A percentile compares a stretch with the other conserved stretches of the same genome.
Conservation (phyloP, 495 filamentous ascomycete species). For the Trichoderma orchidacearum region DNA sequence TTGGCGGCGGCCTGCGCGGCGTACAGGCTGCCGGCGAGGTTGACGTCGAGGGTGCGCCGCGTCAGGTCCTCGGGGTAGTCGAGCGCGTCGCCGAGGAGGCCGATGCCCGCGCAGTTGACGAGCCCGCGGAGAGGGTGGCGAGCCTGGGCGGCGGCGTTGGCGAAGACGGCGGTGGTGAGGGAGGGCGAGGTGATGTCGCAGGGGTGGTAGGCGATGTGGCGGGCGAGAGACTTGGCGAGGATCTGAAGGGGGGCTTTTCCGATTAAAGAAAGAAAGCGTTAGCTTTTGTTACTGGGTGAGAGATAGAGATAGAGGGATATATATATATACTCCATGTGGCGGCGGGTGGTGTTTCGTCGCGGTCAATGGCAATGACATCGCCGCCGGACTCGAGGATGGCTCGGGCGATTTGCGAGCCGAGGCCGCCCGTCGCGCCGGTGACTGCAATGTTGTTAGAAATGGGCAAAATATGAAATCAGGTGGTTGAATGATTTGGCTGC, state of each 20-base stretch:
- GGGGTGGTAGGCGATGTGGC: slow-evolving; percentile 13
- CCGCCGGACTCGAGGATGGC: background rate
- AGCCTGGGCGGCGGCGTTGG: background rate
- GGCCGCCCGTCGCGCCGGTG: background rate
- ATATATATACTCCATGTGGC: background rate
- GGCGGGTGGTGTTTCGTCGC: background rate
- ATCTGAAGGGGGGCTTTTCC: slow-evolving; percentile 42
- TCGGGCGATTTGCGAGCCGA: background rate
- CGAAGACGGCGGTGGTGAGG: background rate
- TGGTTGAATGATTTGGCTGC: background rate
- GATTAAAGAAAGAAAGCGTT: too few relatives aligned
- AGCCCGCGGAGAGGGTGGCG: background rate
- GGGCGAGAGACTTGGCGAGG: slow-evolving; percentile 40
- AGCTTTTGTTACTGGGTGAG: background rate
- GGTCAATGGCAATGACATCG: background rate
- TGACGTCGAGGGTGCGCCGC: background rate
- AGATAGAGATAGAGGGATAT: background rate
- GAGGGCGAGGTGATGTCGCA: background rate
- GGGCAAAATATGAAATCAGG: background rate
- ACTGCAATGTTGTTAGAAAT: background rate
- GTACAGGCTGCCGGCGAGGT: background rate
- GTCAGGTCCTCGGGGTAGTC: background rate
- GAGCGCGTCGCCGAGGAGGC: background rate
- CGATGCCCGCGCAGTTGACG: background rate
- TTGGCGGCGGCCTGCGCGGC: background rate